phyloP scores from a whole-genome alignment of 192 early-diverging fungal genomes.

The Diversispora epigaea region DNA sequence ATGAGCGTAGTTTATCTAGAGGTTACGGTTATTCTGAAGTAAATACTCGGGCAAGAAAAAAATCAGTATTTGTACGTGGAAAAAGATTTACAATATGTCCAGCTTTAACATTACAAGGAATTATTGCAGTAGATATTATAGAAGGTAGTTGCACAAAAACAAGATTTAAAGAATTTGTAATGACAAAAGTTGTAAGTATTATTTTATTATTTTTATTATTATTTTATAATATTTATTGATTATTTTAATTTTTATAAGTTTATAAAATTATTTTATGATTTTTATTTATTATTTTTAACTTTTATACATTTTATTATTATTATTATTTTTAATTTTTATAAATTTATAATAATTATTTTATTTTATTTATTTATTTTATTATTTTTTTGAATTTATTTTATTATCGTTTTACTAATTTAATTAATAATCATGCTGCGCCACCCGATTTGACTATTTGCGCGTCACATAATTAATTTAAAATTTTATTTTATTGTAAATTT shows the following conservation, averaged over 20 bases:
- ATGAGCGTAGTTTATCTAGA: background rate
- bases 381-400: background rate
- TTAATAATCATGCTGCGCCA: too few relatives aligned
- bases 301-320: background rate
- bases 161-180: slow-evolving; percentile 15
- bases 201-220: too few relatives aligned
- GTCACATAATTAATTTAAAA: too few relatives aligned
- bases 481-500: too few relatives aligned
- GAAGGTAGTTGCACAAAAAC: slow-evolving; percentile 9
- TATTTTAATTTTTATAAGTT: too few relatives aligned
- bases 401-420: background rate
- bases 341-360: too few relatives aligned
- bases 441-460: too few relatives aligned
- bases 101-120: slow-evolving; percentile 9
- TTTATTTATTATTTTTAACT: too few relatives aligned
- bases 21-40: background rate
- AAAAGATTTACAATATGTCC: slow-evolving; percentile 11
- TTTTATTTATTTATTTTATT: too few relatives aligned
- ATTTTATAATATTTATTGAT: too few relatives aligned
- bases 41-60: background rate
- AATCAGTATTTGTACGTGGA: slow-evolving; percentile 4
- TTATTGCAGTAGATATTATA: slow-evolving; percentile 17
- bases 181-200: background rate
- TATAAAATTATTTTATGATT: too few relatives aligned
- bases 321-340: background rate